phyloP scores from a whole-genome alignment of 257 asterid genomes.

The Jacaranda mimosifolia region DNA sequence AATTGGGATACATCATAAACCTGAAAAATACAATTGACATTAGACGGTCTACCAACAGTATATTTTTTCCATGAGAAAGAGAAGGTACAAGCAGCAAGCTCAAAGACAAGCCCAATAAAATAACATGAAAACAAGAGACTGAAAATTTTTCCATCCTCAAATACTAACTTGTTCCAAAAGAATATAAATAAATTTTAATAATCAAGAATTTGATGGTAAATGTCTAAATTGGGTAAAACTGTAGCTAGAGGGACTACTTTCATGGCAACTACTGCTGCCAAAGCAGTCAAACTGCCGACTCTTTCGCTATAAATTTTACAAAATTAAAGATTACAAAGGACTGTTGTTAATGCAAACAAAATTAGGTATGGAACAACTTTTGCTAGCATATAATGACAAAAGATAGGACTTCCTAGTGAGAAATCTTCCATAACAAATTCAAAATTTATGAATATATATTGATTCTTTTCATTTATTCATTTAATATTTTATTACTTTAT shows the following conservation, averaged over 20 bases:
- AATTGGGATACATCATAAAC: conserved; percentile 91
- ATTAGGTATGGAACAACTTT: background rate
- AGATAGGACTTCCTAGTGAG: too few relatives aligned
- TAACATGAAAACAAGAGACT: background rate
- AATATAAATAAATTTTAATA: background rate
- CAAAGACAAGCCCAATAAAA: background rate
- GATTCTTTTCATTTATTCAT: too few relatives aligned
- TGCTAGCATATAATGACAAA: background rate
- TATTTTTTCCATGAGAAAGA: background rate
- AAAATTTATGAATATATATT: too few relatives aligned
- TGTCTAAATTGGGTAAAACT: background rate
- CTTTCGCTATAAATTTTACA: background rate
- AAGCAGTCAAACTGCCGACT: background rate
- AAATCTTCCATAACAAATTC: background rate
- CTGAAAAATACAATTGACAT: conserved; percentile 43
- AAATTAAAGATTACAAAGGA: background rate
- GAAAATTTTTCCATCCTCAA: background rate
- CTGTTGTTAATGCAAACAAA: conserved; percentile 10
- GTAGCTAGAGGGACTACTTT: background rate
- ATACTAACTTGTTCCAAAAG: background rate
- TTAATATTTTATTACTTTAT: too few relatives aligned
- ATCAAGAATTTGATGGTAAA: background rate
- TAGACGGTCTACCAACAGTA: background rate
- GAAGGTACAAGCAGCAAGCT: background rate
- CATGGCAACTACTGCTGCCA: conserved; percentile 3